phyloP scores from a whole-genome alignment of 176 grass and related monocot genomes.

The Zizania latifolia region DNA sequence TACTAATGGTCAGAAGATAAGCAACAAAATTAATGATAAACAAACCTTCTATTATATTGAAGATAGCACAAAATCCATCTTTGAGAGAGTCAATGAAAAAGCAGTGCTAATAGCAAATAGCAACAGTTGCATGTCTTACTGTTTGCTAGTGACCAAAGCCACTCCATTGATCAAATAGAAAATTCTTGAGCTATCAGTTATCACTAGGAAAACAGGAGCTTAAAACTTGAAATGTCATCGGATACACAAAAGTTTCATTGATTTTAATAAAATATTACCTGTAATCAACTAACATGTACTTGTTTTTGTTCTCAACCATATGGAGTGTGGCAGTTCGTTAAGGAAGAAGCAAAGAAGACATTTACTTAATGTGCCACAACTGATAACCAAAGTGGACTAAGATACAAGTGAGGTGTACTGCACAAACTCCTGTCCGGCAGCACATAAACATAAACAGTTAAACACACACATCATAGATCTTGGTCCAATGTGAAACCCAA shows the following conservation, averaged over 20 bases:
- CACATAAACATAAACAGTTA: not conserved
- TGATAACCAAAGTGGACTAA: not conserved
- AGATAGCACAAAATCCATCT: not conserved
- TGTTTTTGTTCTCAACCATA: constrained; percentile 6
- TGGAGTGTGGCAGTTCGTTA: not conserved
- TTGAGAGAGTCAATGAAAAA: not conserved
- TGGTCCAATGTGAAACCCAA: not conserved
- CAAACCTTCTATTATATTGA: not conserved
- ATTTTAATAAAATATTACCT: not conserved
- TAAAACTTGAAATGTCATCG: not conserved
- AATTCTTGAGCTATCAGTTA: not conserved
- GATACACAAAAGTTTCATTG: not conserved
- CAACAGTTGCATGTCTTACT: not conserved
- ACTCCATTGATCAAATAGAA: not conserved
- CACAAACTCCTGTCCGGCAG: not conserved
- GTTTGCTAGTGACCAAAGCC: not conserved
- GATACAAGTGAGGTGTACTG: not conserved
- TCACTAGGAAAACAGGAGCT: not conserved
- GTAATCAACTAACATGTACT: not conserved
- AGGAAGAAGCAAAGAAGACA: not conserved
- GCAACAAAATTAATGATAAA: not conserved
- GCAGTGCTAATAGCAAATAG: too few relatives aligned
- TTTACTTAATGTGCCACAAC: not conserved
- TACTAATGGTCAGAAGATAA: not conserved
- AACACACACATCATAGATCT: not conserved